A percentile compares a stretch with the other conserved stretches of the same genome.
phyloP scores from a whole-genome alignment of 1,284 basidiomycete genomes.

The Puccinia horiana region DNA sequence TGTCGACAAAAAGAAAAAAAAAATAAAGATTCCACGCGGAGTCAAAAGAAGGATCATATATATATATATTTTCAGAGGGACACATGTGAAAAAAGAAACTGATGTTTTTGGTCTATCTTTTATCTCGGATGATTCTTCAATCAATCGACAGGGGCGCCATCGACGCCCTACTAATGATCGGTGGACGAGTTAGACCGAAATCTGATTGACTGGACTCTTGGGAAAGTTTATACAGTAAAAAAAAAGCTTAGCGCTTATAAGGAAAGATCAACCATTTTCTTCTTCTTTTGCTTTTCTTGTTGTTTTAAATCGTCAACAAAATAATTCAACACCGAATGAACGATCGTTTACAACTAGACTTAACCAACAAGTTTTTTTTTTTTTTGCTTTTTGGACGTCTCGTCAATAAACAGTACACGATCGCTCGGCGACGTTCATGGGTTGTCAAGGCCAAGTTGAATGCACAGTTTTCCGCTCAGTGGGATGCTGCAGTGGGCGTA shows the following conservation, averaged over 20 bases:
- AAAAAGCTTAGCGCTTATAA: background rate
- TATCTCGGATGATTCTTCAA: too few species aligned
- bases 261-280: background rate
- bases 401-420: background rate
- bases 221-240: background rate
- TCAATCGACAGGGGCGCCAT: too few species aligned
- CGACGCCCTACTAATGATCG: too few species aligned
- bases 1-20: background rate
- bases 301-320: background rate
- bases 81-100: background rate
- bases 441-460: background rate
- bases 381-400: background rate
- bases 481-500: slow-evolving; percentile 42
- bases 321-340: slow-evolving; percentile 9
- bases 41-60: background rate
- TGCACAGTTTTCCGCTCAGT: slow-evolving; percentile 12
- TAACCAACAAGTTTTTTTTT: background rate
- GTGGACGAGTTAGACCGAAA: too few species aligned
- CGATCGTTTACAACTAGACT: slow-evolving; percentile 11
- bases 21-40: background rate
- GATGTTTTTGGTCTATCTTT: background rate
- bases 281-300: background rate
- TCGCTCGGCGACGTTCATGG: background rate
- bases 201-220: background rate
- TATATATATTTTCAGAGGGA: background rate